Evolutionary conservation across 257 asterid species (phyloP).

Genomic region (Ilex aquifolium): DNA sequence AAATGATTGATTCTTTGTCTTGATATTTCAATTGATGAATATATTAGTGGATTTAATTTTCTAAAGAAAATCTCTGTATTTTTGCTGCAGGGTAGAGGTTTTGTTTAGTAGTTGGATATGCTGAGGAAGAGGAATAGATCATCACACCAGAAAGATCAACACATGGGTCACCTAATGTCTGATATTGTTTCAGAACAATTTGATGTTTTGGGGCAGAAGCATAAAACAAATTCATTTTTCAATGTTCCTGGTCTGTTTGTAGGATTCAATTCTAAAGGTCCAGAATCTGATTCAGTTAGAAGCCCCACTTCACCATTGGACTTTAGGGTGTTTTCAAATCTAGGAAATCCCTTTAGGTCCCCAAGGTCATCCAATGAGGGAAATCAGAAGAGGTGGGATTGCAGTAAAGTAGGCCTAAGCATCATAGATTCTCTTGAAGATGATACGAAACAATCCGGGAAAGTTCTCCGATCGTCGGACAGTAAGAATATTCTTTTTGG

Average conservation of each 20-base stretch:
- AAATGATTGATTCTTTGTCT: no score
- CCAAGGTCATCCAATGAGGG: conserved; percentile 36
- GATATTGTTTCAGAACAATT: conserved; percentile 48
- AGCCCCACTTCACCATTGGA: conserved; percentile 96
- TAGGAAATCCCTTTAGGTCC: conserved; percentile 69
- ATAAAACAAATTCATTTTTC: conserved; percentile 38
- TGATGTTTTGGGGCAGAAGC: conserved; percentile 48
- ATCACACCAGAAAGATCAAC: conserved; percentile 49
- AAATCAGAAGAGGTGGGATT: conserved; percentile 55
- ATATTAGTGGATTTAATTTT: no score
- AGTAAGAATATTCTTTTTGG: conserved; percentile 59
- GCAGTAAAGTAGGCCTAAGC: conserved; percentile 80
- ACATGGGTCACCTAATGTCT: conserved; percentile 39
- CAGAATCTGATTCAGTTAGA: conserved; percentile 79
- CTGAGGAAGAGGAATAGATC: conserved; percentile 73
- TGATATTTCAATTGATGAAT: no score
- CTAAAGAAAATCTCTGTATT: not conserved
- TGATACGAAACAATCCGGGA: conserved; percentile 33
- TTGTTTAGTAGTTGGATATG: conserved; percentile 22
- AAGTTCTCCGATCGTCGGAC: conserved; percentile 34
- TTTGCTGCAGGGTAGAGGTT: conserved; percentile 29
- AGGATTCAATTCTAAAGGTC: conserved; percentile 51
- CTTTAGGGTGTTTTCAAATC: conserved; percentile 60
- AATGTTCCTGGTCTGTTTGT: conserved; percentile 62
- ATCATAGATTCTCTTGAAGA: conserved; percentile 73